These are phyloP conservation scores for Sporothrix brasiliensis DNA, from an alignment of 2,329 filamentous ascomycete genomes.

Conservation along the genomic window DNA sequence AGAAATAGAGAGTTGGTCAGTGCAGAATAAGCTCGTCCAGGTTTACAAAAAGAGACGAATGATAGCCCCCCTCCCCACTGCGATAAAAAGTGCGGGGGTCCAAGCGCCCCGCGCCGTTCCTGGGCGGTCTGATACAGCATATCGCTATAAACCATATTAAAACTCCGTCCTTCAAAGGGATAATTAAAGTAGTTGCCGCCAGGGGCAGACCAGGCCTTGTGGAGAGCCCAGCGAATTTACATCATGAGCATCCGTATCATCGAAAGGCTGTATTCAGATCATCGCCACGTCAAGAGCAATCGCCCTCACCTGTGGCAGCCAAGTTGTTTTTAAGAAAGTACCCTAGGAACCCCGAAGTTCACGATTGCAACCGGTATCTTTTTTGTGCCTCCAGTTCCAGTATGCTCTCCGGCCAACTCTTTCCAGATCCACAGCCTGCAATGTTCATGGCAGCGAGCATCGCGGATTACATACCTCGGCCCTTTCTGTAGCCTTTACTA, in stretches of 20 bases:
- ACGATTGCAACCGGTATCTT: neutral
- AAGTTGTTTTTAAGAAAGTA: neutral
- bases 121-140: constrained; percentile 22
- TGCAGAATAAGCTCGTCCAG: too few relatives aligned
- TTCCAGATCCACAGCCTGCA: neutral
- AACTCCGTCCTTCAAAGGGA: neutral
- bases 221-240: neutral
- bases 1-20: too few relatives aligned
- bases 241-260: neutral
- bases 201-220: constrained; percentile 13
- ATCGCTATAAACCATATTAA: constrained; percentile 29
- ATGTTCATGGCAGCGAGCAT: neutral
- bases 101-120: constrained; percentile 27
- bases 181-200: neutral
- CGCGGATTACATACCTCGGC: neutral
- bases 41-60: too few relatives aligned
- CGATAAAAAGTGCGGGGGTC: constrained; percentile 28
- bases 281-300: neutral
- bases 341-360: neutral
- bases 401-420: neutral
- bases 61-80: too few relatives aligned
- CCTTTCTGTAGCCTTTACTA: neutral
- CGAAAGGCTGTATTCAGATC: neutral
- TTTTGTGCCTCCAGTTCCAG: neutral
- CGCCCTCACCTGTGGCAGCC: neutral